Conservation (phyloP, 1,139 yeast species). For the Lodderomyces elongisporus region DNA sequence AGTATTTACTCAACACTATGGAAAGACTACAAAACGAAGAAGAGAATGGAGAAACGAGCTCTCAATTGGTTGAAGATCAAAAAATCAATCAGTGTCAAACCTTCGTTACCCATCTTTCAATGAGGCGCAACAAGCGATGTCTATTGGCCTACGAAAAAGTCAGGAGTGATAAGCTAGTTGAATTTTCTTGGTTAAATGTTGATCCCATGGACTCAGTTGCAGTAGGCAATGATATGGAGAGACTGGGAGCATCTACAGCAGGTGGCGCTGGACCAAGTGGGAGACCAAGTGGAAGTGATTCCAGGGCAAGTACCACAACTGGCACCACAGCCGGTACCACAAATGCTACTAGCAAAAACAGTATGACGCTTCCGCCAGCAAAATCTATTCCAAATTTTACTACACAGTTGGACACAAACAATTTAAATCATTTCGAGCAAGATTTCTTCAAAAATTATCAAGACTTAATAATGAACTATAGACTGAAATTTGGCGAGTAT, state of each 20-base stretch:
- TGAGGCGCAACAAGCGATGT: slow-evolving; percentile 86
- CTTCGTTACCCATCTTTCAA: slow-evolving; percentile 75
- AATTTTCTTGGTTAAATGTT: slow-evolving; percentile 62
- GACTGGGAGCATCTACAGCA: not conserved
- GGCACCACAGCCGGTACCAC: not conserved
- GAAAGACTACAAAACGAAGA: slow-evolving; percentile 4
- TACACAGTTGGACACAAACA: slow-evolving; percentile 36
- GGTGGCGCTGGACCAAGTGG: not conserved
- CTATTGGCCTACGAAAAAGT: slow-evolving; percentile 74
- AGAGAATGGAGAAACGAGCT: slow-evolving; percentile 15
- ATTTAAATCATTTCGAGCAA: slow-evolving; percentile 72
- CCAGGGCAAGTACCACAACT: slow-evolving; percentile 1
- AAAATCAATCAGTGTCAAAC: slow-evolving; percentile 63
- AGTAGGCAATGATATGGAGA: not conserved
- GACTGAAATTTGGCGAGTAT: slow-evolving; percentile 67
- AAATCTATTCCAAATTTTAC: slow-evolving; percentile 19
- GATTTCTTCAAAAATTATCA: slow-evolving; percentile 71
- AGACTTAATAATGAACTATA: slow-evolving; percentile 68
- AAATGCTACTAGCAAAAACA: slow-evolving; percentile 1
- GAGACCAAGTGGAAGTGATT: no score
- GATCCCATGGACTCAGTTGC: slow-evolving; percentile 27
- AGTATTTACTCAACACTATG: slow-evolving; percentile 20
- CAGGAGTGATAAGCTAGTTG: slow-evolving; percentile 64
- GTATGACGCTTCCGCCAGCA: not conserved
- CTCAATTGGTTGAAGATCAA: slow-evolving; percentile 24